These are phyloP conservation scores for Lantana camara DNA, from an alignment of 257 asterid species.

Conservation along the genomic window DNA sequence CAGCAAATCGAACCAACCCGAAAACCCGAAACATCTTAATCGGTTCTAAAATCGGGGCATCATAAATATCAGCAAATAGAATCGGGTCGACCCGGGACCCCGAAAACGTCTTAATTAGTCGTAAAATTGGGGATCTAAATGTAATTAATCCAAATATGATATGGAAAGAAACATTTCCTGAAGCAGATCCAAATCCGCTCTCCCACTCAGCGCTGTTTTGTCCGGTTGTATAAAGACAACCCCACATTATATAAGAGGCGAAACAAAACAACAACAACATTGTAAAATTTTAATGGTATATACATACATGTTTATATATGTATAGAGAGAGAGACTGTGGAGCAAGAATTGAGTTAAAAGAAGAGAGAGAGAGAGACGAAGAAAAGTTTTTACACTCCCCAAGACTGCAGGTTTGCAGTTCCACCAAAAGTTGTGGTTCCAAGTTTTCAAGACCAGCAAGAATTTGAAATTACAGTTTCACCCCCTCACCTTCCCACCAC, in stretches of 20 bases:
- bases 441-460: background rate
- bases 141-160: slow-evolving; percentile 15
- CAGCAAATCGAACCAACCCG: too few species aligned
- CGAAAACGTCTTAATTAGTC: background rate
- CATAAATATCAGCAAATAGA: too few species aligned
- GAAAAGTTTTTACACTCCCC: slow-evolving; percentile 30
- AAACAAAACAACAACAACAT: background rate
- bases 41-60: too few species aligned
- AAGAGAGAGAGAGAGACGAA: slow-evolving; percentile 4
- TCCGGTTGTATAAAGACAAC: slow-evolving; percentile 33
- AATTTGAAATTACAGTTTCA: background rate
- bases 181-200: slow-evolving; percentile 33
- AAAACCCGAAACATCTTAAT: too few species aligned
- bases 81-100: background rate
- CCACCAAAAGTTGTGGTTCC: slow-evolving; percentile 43
- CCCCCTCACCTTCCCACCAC: background rate
- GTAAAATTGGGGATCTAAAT: slow-evolving; percentile 20
- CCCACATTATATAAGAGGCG: slow-evolving; percentile 5
- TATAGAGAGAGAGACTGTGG: slow-evolving; percentile 10
- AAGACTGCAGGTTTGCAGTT: slow-evolving; percentile 29
- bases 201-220: slow-evolving; percentile 36
- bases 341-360: background rate
- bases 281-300: too few species aligned
- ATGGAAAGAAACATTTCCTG: slow-evolving; percentile 36
- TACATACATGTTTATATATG: too few species aligned